These are phyloP conservation scores for Pezicula radicicola DNA, from an alignment of 2,329 filamentous ascomycete genomes.

Conservation along the genomic window DNA sequence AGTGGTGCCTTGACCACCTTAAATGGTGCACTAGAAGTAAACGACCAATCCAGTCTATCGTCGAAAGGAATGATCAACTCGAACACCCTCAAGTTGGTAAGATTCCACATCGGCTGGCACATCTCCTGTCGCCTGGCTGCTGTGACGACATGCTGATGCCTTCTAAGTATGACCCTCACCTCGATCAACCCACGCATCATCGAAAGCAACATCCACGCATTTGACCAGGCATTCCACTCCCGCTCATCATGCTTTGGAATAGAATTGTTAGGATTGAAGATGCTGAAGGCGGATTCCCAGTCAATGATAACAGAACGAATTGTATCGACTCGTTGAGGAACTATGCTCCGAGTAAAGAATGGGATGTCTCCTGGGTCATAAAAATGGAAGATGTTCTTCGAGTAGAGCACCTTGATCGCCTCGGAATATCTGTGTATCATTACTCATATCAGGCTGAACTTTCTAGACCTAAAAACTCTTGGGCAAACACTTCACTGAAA, in stretches of 20 bases:
- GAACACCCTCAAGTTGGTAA: constrained; percentile 12
- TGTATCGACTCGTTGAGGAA: constrained; percentile 19
- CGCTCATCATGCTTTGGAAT: constrained; percentile 9
- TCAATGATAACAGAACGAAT: constrained; percentile 15
- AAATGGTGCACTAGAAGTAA: constrained; percentile 11
- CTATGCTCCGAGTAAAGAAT: constrained; percentile 13
- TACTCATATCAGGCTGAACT: not conserved
- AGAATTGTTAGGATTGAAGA: constrained; percentile 13
- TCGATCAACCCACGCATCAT: constrained; percentile 12
- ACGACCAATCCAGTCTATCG: constrained; percentile 12
- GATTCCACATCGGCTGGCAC: constrained; percentile 14
- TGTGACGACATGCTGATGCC: constrained; percentile 8
- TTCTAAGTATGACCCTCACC: constrained; percentile 11
- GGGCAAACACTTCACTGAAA: no score
- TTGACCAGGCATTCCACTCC: constrained; percentile 11
- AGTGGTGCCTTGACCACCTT: constrained; percentile 7
- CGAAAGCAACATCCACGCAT: constrained; percentile 13
- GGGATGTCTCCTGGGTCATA: constrained; percentile 18
- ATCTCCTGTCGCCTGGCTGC: constrained; percentile 9
- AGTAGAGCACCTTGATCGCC: constrained; percentile 20
- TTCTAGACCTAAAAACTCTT: not conserved
- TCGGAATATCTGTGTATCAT: constrained; percentile 15
- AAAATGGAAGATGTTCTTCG: constrained; percentile 21
- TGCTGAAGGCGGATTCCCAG: constrained; percentile 17
- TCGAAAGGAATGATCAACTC: constrained; percentile 14